Evolutionary conservation across 2,329 filamentous ascomycete genomes (phyloP), one percentile per base, ranked within the genome.

Genomic region (Fusarium dimerum): DNA sequence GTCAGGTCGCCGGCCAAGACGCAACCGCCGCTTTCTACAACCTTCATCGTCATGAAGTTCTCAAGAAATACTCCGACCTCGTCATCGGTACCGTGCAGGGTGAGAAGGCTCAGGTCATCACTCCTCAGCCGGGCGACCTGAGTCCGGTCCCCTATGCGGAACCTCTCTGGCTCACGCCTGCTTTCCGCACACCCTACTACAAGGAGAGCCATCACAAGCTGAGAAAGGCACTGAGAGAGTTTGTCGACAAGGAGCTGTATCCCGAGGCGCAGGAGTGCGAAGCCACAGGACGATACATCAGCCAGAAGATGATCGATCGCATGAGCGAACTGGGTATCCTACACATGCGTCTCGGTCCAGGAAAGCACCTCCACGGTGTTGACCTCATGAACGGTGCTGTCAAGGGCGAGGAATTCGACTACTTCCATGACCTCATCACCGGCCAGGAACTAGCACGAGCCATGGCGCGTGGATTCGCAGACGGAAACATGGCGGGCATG

Each of bases 21-120:
- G 90, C 90, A 46, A 96, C 91, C 2, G 76, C 81, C 36, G 88
- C 87, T 51, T 96, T 95, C 73, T 96, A 95, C 82, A 95, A 95
- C 77, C 85, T 96, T 48, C 92, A 96, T 75, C 81, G 91, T 26
- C 90, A 96, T 63, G 91, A 96, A 73, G 89, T 95, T n/a, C 81
- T 96, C 11, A 77, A 85, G 55, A 92, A 92, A 71, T 95, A 95
- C 78, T 75, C 80, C 43, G 78, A 83, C 64, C 81, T 96, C 16
- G 87, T 83, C 71, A 81, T 96, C 63, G 91, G 91, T 66, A 89
- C 84, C 13, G 71, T 96, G 67, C 76, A 84, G 60, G 88, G 84
- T 71, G 90, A 96, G 76, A 86, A 80, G 66, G 81, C 90, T 17
- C 83, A 91, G 67, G 83, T 94, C 62, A 79, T 92, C 57, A 83